phyloP scores from a whole-genome alignment of 2,329 filamentous ascomycete species.

The Colletotrichum shisoi region DNA sequence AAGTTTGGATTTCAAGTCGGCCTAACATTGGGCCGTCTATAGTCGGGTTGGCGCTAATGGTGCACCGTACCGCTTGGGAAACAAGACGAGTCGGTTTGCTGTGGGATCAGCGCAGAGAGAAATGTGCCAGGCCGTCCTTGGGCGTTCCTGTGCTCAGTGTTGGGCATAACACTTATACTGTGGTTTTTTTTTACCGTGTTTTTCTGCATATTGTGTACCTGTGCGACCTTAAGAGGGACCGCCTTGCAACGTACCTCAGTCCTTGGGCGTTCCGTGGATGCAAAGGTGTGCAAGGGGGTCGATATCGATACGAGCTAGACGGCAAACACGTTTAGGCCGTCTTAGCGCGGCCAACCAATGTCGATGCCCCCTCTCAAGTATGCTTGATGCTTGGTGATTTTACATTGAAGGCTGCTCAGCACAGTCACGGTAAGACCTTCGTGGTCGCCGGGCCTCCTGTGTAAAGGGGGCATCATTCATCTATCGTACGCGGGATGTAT shows the following conservation, averaged over 20 bases:
- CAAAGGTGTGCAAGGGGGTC: conserved; percentile 11
- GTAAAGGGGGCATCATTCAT: not conserved
- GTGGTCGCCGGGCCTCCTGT: not conserved
- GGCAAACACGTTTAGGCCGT: conserved; percentile 12
- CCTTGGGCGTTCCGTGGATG: conserved; percentile 4
- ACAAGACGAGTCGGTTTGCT: conserved; percentile 25
- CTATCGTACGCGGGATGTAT: conserved; percentile 10
- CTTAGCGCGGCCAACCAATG: not conserved
- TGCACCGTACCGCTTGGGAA: too few species aligned
- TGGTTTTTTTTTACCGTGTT: too few species aligned
- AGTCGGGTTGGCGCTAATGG: too few species aligned
- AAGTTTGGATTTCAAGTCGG: too few species aligned
- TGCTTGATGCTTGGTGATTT: not conserved
- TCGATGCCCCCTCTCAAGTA: not conserved
- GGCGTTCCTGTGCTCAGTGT: too few species aligned
- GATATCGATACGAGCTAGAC: conserved; percentile 12
- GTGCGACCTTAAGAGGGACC: too few species aligned
- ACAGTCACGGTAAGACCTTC: not conserved
- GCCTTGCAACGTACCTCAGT: too few species aligned
- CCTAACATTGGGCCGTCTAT: too few species aligned
- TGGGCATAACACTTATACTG: too few species aligned
- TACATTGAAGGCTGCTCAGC: not conserved
- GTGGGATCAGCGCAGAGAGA: conserved; percentile 11
- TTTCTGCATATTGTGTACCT: too few species aligned
- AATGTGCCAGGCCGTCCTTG: conserved; percentile 6